phyloP scores from a whole-genome alignment of 2,329 filamentous ascomycete genomes.

The Aspergillus caelatus region DNA sequence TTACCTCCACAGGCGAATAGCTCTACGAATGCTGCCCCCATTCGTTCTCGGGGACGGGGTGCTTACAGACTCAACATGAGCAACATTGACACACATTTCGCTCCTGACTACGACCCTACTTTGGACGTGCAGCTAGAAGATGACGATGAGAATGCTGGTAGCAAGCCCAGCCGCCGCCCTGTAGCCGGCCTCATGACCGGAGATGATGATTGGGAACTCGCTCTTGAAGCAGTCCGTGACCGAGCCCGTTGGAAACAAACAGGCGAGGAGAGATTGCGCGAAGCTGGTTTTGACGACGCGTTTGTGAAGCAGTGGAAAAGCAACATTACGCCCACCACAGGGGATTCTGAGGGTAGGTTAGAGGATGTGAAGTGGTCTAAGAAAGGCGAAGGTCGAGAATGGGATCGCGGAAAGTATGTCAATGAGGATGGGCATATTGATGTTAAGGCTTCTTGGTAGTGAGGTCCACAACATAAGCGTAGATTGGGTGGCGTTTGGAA shows the following conservation, averaged over 20 bases:
- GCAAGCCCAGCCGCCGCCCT: constrained; percentile 45
- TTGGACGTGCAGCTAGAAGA: constrained; percentile 44
- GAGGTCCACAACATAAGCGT: background rate
- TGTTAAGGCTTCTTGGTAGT: constrained; percentile 53
- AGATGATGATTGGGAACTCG: constrained; percentile 75
- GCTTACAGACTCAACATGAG: constrained; percentile 59
- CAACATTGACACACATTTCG: constrained; percentile 80
- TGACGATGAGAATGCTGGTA: constrained; percentile 63
- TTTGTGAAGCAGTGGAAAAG: constrained; percentile 74
- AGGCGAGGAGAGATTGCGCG: constrained; percentile 73
- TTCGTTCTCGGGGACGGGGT: constrained; percentile 71
- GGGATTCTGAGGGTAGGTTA: constrained; percentile 59
- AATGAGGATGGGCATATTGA: constrained; percentile 58
- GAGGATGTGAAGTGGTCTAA: constrained; percentile 74
- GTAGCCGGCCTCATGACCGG: constrained; percentile 49
- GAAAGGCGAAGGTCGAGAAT: constrained; percentile 67
- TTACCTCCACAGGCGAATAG: constrained; percentile 54
- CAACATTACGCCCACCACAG: constrained; percentile 58
- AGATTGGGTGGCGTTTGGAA: background rate
- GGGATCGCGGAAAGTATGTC: constrained; percentile 67
- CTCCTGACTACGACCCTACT: constrained; percentile 62
- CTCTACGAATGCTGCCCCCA: constrained; percentile 36
- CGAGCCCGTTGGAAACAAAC: constrained; percentile 76
- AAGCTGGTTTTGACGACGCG: constrained; percentile 76
- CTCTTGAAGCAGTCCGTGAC: constrained; percentile 76